Evolutionary conservation across 768 basidiomycete species (phyloP).

Genomic region (Rhodocollybia butyracea): DNA sequence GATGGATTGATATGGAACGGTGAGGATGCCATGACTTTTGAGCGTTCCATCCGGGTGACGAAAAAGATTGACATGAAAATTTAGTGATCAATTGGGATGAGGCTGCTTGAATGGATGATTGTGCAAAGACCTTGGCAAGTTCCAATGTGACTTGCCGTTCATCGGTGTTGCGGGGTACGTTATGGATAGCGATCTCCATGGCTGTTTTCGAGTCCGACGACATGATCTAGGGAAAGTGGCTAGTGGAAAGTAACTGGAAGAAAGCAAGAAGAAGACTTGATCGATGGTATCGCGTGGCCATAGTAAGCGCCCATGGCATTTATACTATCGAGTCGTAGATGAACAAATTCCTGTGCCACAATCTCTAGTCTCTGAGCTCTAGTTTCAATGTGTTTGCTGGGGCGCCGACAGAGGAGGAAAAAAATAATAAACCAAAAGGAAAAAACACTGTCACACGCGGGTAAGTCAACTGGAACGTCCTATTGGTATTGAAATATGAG

Average conservation of each 20-base stretch:
- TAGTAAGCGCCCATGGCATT: no score
- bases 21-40: constrained; percentile 50
- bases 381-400: no score
- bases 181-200: constrained; percentile 37
- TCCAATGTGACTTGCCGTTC: constrained; percentile 55
- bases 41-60: constrained; percentile 40
- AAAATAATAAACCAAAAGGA: no score
- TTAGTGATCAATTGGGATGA: constrained; percentile 38
- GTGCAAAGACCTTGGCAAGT: constrained; percentile 57
- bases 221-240: neutral
- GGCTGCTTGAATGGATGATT: constrained; percentile 42
- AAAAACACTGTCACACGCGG: no score
- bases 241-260: neutral
- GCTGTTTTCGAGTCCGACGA: neutral
- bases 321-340: no score
- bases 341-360: no score
- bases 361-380: no score
- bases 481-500: no score
- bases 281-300: no score
- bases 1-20: constrained; percentile 32
- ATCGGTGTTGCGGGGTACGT: constrained; percentile 39
- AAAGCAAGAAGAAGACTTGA: neutral
- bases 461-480: no score
- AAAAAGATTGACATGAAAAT: constrained; percentile 63
- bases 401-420: no score